Conservation (phyloP, 768 basidiomycete genomes). For the Boletus barrowsii region DNA sequence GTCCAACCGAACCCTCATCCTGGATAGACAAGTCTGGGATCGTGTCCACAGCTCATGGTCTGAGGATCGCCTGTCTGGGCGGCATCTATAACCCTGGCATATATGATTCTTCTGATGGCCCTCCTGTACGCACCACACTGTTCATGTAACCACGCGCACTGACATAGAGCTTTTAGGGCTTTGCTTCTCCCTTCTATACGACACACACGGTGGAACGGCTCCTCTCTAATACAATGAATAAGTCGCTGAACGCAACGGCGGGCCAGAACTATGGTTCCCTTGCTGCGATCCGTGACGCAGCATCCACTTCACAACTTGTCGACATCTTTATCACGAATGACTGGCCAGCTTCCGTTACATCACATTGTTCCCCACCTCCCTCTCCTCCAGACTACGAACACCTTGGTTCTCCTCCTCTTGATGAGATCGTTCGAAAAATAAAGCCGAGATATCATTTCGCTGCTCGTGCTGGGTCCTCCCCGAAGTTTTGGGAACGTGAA, state of each 20-base stretch:
- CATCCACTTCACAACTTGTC: slow-evolving; percentile 60
- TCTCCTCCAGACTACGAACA: slow-evolving; percentile 42
- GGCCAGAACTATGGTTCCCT: slow-evolving; percentile 59
- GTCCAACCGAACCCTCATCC: slow-evolving; percentile 2
- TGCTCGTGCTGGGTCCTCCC: slow-evolving; percentile 55
- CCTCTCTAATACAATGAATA: slow-evolving; percentile 64
- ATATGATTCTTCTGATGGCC: slow-evolving; percentile 56
- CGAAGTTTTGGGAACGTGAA: slow-evolving; percentile 93
- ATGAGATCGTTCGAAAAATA: slow-evolving; percentile 59
- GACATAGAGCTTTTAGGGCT: slow-evolving; percentile 47
- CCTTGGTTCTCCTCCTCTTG: slow-evolving; percentile 53
- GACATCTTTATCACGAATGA: slow-evolving; percentile 82
- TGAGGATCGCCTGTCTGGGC: slow-evolving; percentile 84
- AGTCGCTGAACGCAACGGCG: slow-evolving; percentile 40
- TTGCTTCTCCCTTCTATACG: slow-evolving; percentile 73
- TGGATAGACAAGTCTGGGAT: slow-evolving; percentile 76
- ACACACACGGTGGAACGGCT: slow-evolving; percentile 67
- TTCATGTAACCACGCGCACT: neutral
- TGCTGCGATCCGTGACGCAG: slow-evolving; percentile 60
- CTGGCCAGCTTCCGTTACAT: slow-evolving; percentile 67
- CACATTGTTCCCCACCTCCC: slow-evolving; percentile 54
- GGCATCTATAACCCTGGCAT: slow-evolving; percentile 67
- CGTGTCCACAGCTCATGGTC: slow-evolving; percentile 72
- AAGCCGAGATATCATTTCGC: slow-evolving; percentile 91
- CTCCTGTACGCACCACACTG: slow-evolving; percentile 49